Conservation (phyloP, 306 rosid genomes). For the Mimosa pudica region DNA sequence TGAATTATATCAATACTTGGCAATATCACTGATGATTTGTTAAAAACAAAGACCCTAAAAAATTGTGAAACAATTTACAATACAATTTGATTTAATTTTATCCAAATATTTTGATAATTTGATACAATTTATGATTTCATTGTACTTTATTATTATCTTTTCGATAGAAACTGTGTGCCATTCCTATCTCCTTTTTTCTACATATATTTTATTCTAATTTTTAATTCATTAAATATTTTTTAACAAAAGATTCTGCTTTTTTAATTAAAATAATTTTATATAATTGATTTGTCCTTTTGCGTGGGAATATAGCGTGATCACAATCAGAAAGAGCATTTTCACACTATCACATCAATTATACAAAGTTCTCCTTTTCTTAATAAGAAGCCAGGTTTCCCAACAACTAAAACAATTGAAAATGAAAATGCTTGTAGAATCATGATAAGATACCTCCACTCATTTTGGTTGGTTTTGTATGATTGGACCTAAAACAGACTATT, state of each 20-base stretch:
- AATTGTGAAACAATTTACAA: no score
- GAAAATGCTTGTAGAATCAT: background rate
- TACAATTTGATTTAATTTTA: no score
- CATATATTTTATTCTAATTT: background rate
- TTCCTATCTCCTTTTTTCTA: background rate
- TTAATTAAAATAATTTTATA: background rate
- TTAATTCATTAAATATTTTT: background rate
- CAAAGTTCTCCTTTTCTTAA: background rate
- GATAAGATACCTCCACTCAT: slow-evolving; percentile 3
- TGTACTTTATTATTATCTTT: no score
- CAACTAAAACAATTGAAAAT: background rate
- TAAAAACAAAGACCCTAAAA: no score
- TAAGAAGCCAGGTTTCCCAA: background rate
- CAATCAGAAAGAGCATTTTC: background rate
- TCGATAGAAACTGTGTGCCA: no score
- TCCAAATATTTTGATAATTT: no score
- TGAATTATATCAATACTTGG: no score
- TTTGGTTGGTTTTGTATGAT: slow-evolving; percentile 20
- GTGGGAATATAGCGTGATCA: background rate
- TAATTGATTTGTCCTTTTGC: background rate
- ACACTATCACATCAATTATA: background rate
- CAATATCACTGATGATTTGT: no score
- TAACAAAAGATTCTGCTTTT: background rate
- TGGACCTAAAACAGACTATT: slow-evolving; percentile 17
- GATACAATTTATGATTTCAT: no score